Conservation (phyloP, 495 filamentous ascomycete genomes). For the Melanomma pulvis-pyrius region DNA sequence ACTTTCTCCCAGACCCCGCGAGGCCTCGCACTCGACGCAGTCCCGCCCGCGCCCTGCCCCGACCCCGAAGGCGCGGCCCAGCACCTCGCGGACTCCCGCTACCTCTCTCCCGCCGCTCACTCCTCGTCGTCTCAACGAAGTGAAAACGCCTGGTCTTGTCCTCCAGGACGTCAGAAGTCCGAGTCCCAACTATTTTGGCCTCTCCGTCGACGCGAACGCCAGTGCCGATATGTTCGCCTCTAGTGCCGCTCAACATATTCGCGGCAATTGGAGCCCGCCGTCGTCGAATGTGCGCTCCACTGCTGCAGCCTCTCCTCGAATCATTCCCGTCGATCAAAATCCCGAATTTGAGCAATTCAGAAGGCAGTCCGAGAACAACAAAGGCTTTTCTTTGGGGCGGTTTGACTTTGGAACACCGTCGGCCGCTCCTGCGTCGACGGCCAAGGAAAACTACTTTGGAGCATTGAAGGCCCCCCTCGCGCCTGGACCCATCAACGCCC, state of each 20-base stretch:
- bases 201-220: constrained; percentile 61
- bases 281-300: constrained; percentile 69
- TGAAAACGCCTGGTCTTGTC: constrained; percentile 16
- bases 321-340: constrained; percentile 71
- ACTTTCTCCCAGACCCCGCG: constrained; percentile 28
- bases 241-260: constrained; percentile 55
- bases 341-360: constrained; percentile 76
- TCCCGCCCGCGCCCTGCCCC: constrained; percentile 11
- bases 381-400: constrained; percentile 32
- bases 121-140: constrained; percentile 25
- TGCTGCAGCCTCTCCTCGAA: constrained; percentile 66
- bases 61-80: constrained; percentile 17
- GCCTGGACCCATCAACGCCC: constrained; percentile 12
- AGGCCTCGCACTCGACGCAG: constrained; percentile 13
- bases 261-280: constrained; percentile 72
- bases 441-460: constrained; percentile 45
- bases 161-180: constrained; percentile 46
- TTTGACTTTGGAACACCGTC: constrained; percentile 39
- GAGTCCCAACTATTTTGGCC: constrained; percentile 83
- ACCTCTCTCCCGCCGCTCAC: constrained; percentile 13
- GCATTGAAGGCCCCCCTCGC: constrained; percentile 36
- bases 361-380: constrained; percentile 66
- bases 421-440: constrained; percentile 31
- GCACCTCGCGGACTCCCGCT: constrained; percentile 6
- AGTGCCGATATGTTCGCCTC: constrained; percentile 62